Evolutionary conservation across 805 yeast species (phyloP).

Genomic region (Schwanniomyces pseudopolymorphus): DNA sequence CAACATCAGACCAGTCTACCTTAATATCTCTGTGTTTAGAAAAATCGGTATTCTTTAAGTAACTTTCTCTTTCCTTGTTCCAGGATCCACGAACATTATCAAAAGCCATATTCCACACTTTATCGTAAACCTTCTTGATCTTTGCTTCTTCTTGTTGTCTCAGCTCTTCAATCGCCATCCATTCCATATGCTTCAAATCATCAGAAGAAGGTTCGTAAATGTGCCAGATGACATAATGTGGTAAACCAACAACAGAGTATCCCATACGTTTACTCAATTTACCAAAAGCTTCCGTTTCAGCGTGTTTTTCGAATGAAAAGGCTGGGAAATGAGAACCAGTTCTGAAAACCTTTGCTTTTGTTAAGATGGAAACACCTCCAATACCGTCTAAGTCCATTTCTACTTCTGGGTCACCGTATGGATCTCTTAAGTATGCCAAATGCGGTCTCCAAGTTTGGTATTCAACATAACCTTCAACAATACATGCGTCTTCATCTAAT

Average conservation of each 20-base stretch:
- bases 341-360: constrained; percentile 84
- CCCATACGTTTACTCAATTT: constrained; percentile 86
- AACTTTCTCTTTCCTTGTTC: constrained; percentile 65
- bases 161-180: constrained; percentile 82
- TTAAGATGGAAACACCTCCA: constrained; percentile 92
- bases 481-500: constrained; percentile 90
- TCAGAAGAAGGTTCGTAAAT: constrained; percentile 93
- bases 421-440: constrained; percentile 90
- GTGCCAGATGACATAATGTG: constrained; percentile 96
- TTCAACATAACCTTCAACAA: constrained; percentile 96
- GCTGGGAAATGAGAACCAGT: constrained; percentile 95
- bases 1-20: constrained; percentile 73
- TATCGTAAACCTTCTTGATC: constrained; percentile 63
- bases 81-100: constrained; percentile 73
- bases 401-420: constrained; percentile 90
- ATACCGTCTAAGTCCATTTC: constrained; percentile 95
- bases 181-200: constrained; percentile 79
- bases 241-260: constrained; percentile 80
- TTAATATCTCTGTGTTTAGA: constrained; percentile 45
- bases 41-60: constrained; percentile 76
- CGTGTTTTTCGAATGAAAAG: constrained; percentile 92
- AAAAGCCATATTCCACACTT: constrained; percentile 76
- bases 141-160: constrained; percentile 62
- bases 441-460: constrained; percentile 99
- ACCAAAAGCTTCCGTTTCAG: constrained; percentile 97